Base-by-base conservation (phyloP, 108 stramenopile genomes). In the Discostella stelligeroides region DNA sequence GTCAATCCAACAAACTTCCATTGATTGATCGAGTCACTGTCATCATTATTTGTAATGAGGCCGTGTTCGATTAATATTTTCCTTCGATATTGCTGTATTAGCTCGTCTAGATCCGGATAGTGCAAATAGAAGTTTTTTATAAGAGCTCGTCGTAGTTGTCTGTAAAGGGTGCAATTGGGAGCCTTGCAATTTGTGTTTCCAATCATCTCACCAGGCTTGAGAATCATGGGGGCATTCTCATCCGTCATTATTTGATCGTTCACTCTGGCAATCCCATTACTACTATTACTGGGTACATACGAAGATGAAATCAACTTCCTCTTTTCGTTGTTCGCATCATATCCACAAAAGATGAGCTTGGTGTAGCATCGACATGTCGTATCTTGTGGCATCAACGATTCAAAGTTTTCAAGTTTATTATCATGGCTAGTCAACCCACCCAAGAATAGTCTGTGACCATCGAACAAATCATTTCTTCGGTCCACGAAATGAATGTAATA, bases 341-440 rank as follows among this genome's bases (percentile, higher is more conserved):
- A 81, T 1, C 80, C 80, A 49, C 80, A 81, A 65, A 81, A 81
- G n/a, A 81, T 27, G 0, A 76, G 39, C 58, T 73, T 81, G 37
- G 66, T 4, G 54, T 54, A 77, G 47, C 80, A 81, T 30, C 72
- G 62, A 37, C 75, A 76, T 7, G 57, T 13, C 9, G 76, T 42
- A 24, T 42, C 15, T 42, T 39, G 25, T 8, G 49, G 47, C 64
- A 73, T 39, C 9, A 73, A 46, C 21, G 65, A 66, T 0, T 55
- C 17, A 23, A 78, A 71, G 18, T 48, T 63, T 43, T 66, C 65
- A 61, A 66, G 48, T 14, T 46, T 66, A 39, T 66, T 50, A 39
- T 70, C 60, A n/a, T n/a, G n/a, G 34, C 63, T 63, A 13, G 76
- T 68, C 18, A 79, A 55, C 0, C 66, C 79, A 10, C 45, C 54